Base-by-base conservation (phyloP, 179 eudicot genomes). In the Vitellaria paradoxa region DNA sequence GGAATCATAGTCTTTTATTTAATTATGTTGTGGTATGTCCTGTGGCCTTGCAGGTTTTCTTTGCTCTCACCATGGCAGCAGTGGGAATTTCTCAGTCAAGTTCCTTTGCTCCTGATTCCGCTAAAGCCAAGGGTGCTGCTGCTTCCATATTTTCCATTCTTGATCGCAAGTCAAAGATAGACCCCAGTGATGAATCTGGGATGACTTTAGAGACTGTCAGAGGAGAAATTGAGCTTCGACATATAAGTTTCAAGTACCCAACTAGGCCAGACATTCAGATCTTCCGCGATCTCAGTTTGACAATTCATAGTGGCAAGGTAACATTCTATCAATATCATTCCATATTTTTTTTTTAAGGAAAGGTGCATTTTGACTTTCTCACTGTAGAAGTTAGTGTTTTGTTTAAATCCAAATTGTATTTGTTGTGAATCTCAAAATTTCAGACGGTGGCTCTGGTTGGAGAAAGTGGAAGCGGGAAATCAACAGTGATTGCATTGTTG, bases 61-160 rank as follows among this genome's bases (percentile, higher is more conserved):
- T 92, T 70, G 92, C 94, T 72, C 80, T 92, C 73, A 86, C 94
- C 40, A 89, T 92, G 92, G 89, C 91, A 26, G 89, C 94, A 13
- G 7, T 90, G 45, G 91, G 83, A 46, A 81, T 92, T 37, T 89
- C 97, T 70, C 88, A 86, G 78, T 87, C 94, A 53, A 89, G 92
- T 80, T 84, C 88, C 18, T 77, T 90, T 11, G 87, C 89, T 8
- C 88, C 91, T 60, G 89, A 90, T 83, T 78, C 87, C 21, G 74
- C 81, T 75, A 92, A 92, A 79, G 94, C 94, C 65, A 89, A 85
- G 79, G 30, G 49, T 63, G 91, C 94, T 15, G 74, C 92, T 45
- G 91, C 90, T 55, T 92, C 97, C 15, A 70, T 92, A 61, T 90
- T 90, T 70, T 80, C 91, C 9, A 87, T 92, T 65, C 86, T 90